A percentile compares a stretch with the other conserved stretches of the same genome.
These are phyloP conservation scores for Puccinia novopanici DNA, from an alignment of 1,284 basidiomycete species.

Conservation along the genomic window DNA sequence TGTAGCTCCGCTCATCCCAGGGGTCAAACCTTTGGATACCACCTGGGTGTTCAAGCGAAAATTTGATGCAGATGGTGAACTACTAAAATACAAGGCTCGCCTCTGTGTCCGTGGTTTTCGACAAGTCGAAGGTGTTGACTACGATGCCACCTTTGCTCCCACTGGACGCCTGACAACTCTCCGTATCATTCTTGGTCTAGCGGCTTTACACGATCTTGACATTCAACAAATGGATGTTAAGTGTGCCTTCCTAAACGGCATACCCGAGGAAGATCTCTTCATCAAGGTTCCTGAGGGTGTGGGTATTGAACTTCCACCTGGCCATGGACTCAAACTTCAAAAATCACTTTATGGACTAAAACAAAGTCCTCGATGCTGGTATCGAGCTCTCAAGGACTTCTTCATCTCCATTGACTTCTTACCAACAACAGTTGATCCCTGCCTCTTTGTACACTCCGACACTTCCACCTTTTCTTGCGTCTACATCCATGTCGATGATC, in stretches of 20 bases:
- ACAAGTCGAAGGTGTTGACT: slow-evolving; percentile 9
- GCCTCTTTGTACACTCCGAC: slow-evolving; percentile 22
- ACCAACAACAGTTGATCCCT: neutral
- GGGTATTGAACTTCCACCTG: neutral
- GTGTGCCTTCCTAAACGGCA: slow-evolving; percentile 3
- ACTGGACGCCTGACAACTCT: neutral
- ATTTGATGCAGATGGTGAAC: neutral
- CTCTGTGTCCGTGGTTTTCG: neutral
- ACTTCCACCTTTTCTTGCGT: slow-evolving; percentile 3
- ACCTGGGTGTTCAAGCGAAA: slow-evolving; percentile 32
- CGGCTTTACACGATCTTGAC: neutral
- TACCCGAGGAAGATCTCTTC: slow-evolving; percentile 11
- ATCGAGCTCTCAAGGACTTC: slow-evolving; percentile 4
- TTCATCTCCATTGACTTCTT: neutral
- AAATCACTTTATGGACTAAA: slow-evolving; percentile 21
- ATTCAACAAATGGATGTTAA: slow-evolving; percentile 33
- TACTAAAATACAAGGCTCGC: slow-evolving; percentile 13
- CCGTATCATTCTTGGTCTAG: neutral
- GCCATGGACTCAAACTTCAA: neutral
- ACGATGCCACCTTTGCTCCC: neutral
- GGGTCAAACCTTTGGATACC: neutral
- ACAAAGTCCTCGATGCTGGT: slow-evolving; percentile 30
- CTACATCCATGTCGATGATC: slow-evolving; percentile 5
- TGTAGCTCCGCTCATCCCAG: neutral
- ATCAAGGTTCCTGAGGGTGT: slow-evolving; percentile 4